Conservation (phyloP, 352 stramenopile genomes). For the Globisporangium recalcitrans region DNA sequence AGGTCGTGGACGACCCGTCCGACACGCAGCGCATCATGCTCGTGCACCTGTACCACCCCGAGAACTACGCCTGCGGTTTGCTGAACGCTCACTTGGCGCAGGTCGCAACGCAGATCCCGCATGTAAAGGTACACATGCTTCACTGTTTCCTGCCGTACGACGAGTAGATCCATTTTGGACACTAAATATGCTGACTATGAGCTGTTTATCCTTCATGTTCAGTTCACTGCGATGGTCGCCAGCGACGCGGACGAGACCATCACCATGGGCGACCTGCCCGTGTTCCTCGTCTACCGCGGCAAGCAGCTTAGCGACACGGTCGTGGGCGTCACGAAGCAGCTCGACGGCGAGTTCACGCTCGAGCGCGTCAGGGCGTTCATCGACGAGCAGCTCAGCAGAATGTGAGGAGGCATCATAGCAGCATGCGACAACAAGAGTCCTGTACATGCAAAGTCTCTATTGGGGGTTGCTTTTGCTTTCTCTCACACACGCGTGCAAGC, state of each 20-base stretch:
- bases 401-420: constrained; percentile 1
- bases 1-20: constrained; percentile 26
- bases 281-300: constrained; percentile 63
- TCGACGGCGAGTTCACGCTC: constrained; percentile 66
- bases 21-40: constrained; percentile 25
- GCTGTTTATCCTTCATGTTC: constrained; percentile 1
- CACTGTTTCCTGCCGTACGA: too few species aligned
- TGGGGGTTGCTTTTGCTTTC: constrained; percentile 1
- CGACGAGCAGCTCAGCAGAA: constrained; percentile 24
- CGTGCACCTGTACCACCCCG: constrained; percentile 62
- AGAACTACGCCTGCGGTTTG: constrained; percentile 69
- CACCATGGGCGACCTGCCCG: constrained; percentile 51
- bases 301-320: constrained; percentile 50
- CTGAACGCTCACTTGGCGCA: constrained; percentile 62
- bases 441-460: too few species aligned
- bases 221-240: constrained; percentile 63
- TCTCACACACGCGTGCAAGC: not conserved
- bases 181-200: not conserved
- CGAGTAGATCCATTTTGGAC: too few species aligned
- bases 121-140: constrained; percentile 44
- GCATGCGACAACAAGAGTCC: too few species aligned
- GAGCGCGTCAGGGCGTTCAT: constrained; percentile 38
- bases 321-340: constrained; percentile 44
- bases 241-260: constrained; percentile 68
- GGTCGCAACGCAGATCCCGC: constrained; percentile 46